Evolutionary conservation across 2,329 filamentous ascomycete species (phyloP), one percentile per base, ranked within the genome.

Genomic region (Lasiodiplodia sp.): DNA sequence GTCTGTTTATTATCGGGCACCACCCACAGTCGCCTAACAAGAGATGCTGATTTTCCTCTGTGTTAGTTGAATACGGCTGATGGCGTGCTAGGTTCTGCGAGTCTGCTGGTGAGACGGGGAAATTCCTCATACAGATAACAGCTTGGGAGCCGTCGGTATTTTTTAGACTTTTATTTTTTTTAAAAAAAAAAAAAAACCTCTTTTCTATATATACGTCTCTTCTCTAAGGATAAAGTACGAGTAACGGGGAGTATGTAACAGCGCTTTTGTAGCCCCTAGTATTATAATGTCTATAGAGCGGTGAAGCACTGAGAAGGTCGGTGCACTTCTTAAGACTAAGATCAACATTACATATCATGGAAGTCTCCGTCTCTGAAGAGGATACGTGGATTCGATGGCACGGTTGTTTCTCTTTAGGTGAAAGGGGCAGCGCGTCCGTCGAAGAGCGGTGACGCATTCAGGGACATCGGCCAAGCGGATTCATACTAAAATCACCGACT

Each of bases 401-500:
- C 60, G 47, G 60, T 64, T 64, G 60, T 52, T 37, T 38, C 60
- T 64, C 31, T 52, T 38, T 49, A 31, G 25, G 60, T 64, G 60
- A 64, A 52, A 64, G 60, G 60, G 60, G 40, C 38, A 60, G 18
- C 28, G n/a, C 31, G 11, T 49, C 21, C 8, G 6, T 49, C 60
- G 60, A 52, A 52, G 60, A 64, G 60, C 60, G 60, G 60, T 64
- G 60, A 64, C 60, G 60, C 60, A 38, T 64, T 52, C 44, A 64
- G 44, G 60, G 37, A 49, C n/a, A 12, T 64, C 60, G 60, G 60
- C 47, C 18, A 64, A 64, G 14, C 21, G 23, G n/a, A 47, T 21
- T 21, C n/a, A 21, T 12, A 23, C 37, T 14, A 8, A 38, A 58
- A 47, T 23, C 2, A 38, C 16, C 8, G n/a, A 31, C 21, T 49